Percentiles rank a stretch among this genome's conserved stretches.
Evolutionary conservation across 2,329 filamentous ascomycete genomes (phyloP).

Genomic region (Talaromyces funiculosus): DNA sequence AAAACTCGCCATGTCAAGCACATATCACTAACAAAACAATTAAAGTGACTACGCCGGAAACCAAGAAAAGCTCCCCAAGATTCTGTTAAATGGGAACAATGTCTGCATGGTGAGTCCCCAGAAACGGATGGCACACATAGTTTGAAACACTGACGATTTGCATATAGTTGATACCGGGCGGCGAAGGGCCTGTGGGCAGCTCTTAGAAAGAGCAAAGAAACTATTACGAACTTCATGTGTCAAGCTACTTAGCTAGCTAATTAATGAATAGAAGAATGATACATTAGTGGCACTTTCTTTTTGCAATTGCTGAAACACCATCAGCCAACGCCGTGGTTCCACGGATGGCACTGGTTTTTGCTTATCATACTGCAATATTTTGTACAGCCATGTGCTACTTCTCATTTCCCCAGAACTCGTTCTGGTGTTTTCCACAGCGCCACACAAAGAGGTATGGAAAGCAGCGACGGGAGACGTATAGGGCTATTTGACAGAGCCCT

Average conservation of each 20-base stretch:
- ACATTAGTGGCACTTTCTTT: not conserved
- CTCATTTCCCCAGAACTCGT: too few relatives aligned
- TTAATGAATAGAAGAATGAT: slow-evolving; percentile 3
- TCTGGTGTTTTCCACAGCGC: too few relatives aligned
- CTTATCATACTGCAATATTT: too few relatives aligned
- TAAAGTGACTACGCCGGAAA: slow-evolving; percentile 81
- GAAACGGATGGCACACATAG: too few relatives aligned
- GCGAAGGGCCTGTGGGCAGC: slow-evolving; percentile 57
- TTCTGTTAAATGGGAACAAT: slow-evolving; percentile 94
- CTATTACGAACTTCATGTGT: not conserved
- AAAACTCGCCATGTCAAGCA: not conserved
- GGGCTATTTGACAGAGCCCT: too few relatives aligned
- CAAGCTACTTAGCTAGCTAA: slow-evolving; percentile 2
- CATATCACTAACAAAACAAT: not conserved
- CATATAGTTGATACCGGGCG: slow-evolving; percentile 68
- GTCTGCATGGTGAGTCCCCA: slow-evolving; percentile 84
- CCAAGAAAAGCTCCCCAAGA: slow-evolving; percentile 86
- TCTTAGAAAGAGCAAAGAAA: slow-evolving; percentile 8
- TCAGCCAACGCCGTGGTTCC: not conserved
- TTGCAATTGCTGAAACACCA: not conserved
- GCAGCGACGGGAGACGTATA: too few relatives aligned
- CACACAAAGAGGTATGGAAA: too few relatives aligned
- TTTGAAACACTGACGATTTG: not conserved
- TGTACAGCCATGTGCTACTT: too few relatives aligned
- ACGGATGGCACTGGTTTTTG: not conserved